phyloP scores from a whole-genome alignment of 108 stramenopile genomes.

The Conticribra guillardii region DNA sequence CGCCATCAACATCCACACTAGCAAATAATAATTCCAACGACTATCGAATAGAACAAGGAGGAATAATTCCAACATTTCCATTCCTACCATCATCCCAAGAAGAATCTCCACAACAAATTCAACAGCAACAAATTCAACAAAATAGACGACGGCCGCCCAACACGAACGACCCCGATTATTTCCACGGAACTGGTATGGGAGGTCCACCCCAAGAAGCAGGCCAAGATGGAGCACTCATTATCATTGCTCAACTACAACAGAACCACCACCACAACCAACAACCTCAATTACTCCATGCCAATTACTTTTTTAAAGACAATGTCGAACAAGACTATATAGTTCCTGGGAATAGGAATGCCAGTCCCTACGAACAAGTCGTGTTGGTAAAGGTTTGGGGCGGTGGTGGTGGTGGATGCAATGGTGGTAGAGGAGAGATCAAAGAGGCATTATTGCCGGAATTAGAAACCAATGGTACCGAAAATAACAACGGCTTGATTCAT shows the following conservation, averaged over 20 bases:
- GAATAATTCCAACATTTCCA: too few species aligned
- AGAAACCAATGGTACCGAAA: background rate
- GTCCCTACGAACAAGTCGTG: constrained; percentile 11
- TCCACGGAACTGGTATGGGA: background rate
- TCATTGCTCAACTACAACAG: background rate
- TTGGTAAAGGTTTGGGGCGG: constrained; percentile 26
- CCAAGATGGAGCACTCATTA: background rate
- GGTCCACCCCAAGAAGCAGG: background rate
- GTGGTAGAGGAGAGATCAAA: constrained; percentile 5
- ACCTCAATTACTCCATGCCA: background rate
- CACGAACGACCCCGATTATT: background rate
- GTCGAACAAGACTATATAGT: constrained; percentile 3
- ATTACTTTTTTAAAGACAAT: background rate
- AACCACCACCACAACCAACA: background rate
- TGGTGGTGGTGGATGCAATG: constrained; percentile 34
- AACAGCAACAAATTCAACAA: background rate
- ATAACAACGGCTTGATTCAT: background rate
- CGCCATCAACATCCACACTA: too few species aligned
- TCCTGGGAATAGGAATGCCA: constrained; percentile 3
- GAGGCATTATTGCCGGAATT: background rate
- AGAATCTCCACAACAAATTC: too few species aligned
- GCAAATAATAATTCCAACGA: too few species aligned
- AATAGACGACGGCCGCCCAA: background rate
- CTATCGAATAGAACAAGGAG: too few species aligned
- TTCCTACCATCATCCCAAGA: too few species aligned